Base-by-base conservation (phyloP, 2,329 filamentous ascomycete genomes). In the Lojkania enalia region DNA sequence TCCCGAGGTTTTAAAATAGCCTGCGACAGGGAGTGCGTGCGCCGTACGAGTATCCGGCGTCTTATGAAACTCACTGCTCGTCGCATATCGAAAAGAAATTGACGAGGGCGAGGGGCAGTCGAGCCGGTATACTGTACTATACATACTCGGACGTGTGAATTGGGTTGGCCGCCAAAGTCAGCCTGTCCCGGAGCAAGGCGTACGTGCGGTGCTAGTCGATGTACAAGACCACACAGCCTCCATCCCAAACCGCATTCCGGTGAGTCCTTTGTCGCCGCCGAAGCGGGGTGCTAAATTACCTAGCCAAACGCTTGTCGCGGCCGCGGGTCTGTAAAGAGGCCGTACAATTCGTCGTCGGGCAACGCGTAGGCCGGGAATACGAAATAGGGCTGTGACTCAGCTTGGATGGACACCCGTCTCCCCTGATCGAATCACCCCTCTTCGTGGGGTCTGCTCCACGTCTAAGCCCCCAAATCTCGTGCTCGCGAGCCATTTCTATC, bases 381-480 rank as follows among this genome's bases (percentile, higher is more conserved):
- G 45, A 51, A 41, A 46, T 55, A 62, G 46, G 54, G 53, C 60
- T 63, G 58, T 63, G 60, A 63, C 57, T 61, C 61, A 66, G 60
- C 60, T 60, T 42, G 48, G 43, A 52, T 42, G 50, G 52, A 46
- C 55, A 41, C 48, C 60, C 48, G 51, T 55, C 46, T 57, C 57
- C 55, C 52, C 57, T 62, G 59, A 54, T 49, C 44, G 42, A 47
- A 45, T 48, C 32, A 41, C 49, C 51, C 51, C 49, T 51, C 47
- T 44, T 43, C 48, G 44, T 46, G 54, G 49, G 48, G 46, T 19
- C 9, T 20, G 42, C 49, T 61, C 59, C 52, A 60, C 47, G 45
- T 61, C 57, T 63, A 58, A 61, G 59, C 59, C 64, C 57, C 63
- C 51, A 62, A 56, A 58, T 52, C 52, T 45, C 30, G 39, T 55